Conservation (phyloP, 2,329 filamentous ascomycete genomes). For the Truncatella angustata region DNA sequence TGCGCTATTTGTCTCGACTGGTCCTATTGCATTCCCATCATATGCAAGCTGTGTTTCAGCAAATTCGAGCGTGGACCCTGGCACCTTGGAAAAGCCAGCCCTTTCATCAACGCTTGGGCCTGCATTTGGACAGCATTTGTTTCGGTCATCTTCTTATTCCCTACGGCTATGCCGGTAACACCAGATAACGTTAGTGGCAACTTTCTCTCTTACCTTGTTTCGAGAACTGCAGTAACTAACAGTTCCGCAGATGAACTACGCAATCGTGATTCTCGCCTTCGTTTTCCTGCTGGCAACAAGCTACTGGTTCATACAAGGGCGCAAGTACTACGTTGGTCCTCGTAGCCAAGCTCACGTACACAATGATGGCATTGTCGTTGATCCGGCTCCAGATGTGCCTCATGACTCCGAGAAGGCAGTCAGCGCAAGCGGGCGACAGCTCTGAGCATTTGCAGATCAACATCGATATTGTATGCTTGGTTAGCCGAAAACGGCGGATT, state of each 20-base stretch:
- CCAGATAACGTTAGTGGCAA: constrained; percentile 38
- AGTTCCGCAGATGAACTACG: constrained; percentile 50
- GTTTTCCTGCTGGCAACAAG: constrained; percentile 40
- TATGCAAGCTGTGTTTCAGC: constrained; percentile 48
- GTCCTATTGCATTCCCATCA: constrained; percentile 56
- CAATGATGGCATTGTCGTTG: constrained; percentile 20
- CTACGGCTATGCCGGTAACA: constrained; percentile 44
- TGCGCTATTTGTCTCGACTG: constrained; percentile 54
- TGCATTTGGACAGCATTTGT: constrained; percentile 53
- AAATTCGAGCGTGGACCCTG: constrained; percentile 51
- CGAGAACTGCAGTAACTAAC: background rate
- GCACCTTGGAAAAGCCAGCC: constrained; percentile 43
- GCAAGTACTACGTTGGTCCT: constrained; percentile 48
- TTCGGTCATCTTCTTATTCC: constrained; percentile 52
- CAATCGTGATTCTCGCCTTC: constrained; percentile 45
- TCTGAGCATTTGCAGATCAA: background rate
- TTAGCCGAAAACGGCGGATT: no score
- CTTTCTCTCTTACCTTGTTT: background rate
- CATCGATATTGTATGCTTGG: no score
- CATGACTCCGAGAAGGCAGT: constrained; percentile 18
- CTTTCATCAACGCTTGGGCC: constrained; percentile 44
- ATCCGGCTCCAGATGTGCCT: constrained; percentile 13
- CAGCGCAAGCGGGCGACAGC: constrained; percentile 6
- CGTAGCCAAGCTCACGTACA: constrained; percentile 26
- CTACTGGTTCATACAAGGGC: constrained; percentile 46